Conservation (phyloP, 306 rosid species). For the Begonia loranthoides region DNA sequence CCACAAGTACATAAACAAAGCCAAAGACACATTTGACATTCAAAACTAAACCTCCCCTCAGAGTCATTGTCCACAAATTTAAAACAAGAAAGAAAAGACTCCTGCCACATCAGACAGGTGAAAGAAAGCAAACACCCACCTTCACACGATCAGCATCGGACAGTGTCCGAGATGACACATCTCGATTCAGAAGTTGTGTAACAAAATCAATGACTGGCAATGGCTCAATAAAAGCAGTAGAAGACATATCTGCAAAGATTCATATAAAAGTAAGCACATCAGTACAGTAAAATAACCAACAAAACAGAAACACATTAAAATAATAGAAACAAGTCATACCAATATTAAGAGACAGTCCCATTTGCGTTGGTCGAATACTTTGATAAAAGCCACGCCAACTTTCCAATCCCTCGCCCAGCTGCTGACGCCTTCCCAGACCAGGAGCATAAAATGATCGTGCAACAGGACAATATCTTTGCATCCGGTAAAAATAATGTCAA, state of each 20-base stretch:
- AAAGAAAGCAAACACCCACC: conserved; percentile 29
- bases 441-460: conserved; percentile 97
- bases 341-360: conserved; percentile 87
- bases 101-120: neutral
- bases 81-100: neutral
- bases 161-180: conserved; percentile 57
- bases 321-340: conserved; percentile 22
- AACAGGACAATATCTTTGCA: conserved; percentile 72
- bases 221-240: conserved; percentile 92
- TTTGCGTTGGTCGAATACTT: conserved; percentile 95
- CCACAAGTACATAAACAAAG: neutral
- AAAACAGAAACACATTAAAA: neutral
- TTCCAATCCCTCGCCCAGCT: conserved; percentile 92
- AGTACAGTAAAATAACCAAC: neutral
- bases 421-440: conserved; percentile 64
- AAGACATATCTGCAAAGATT: conserved; percentile 75
- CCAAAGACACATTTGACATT: too few relatives aligned
- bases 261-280: conserved; percentile 6
- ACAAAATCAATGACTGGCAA: conserved; percentile 89
- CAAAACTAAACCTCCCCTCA: neutral
- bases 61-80: neutral
- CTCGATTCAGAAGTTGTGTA: conserved; percentile 63
- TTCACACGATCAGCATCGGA: conserved; percentile 90
- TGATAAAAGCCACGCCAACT: conserved; percentile 99
- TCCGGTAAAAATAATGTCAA: too few relatives aligned